phyloP scores from a whole-genome alignment of 179 eudicot genomes.

The Gypsophila paniculata region DNA sequence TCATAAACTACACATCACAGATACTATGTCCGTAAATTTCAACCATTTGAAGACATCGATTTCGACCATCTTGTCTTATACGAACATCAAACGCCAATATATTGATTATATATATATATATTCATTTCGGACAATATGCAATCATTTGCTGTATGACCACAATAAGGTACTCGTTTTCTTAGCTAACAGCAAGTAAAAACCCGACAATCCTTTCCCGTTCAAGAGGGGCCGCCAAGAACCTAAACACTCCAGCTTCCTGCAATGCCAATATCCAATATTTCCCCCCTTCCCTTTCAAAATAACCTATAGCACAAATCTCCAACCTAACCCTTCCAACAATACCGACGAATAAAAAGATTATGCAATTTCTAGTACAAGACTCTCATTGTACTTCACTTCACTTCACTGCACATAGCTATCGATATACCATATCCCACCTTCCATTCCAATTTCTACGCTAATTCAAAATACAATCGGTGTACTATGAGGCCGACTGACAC shows the following conservation, averaged over 20 bases:
- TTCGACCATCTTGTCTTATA: background rate
- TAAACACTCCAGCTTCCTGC: background rate
- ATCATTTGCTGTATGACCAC: too few species aligned
- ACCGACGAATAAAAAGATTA: background rate
- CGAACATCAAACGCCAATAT: background rate
- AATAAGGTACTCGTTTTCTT: background rate
- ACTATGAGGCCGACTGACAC: too few species aligned
- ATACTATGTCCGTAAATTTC: background rate
- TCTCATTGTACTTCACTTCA: background rate
- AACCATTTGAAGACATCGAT: background rate
- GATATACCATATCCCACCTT: background rate
- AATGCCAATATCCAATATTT: background rate
- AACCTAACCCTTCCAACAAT: background rate
- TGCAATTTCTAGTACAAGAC: background rate
- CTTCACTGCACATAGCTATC: background rate
- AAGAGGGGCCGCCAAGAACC: background rate
- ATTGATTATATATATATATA: background rate
- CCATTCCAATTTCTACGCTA: too few species aligned
- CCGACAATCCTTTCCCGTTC: background rate
- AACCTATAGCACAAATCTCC: background rate
- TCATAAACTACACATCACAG: too few species aligned
- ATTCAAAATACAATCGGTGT: too few species aligned
- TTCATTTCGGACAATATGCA: too few species aligned
- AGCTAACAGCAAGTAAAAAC: background rate
- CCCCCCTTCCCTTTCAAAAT: background rate